A percentile compares a stretch with the other conserved stretches of the same genome.
phyloP scores from a whole-genome alignment of 768 basidiomycete genomes.

The Rhodosporidiobolus odoratus region DNA sequence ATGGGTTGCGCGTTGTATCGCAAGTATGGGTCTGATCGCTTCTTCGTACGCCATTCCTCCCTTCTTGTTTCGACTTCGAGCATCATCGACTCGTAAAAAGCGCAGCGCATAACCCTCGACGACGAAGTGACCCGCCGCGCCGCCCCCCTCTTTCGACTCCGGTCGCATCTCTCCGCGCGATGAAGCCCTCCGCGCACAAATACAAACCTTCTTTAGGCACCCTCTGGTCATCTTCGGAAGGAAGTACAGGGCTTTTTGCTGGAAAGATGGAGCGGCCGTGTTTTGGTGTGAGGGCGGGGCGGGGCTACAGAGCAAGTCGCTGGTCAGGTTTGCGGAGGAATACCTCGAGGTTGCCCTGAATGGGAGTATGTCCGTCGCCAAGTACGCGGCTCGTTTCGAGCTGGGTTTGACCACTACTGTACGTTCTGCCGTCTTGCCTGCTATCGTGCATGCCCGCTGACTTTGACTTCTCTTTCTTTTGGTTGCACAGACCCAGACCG shows the following conservation, averaged over 20 bases:
- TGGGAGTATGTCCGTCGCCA: slow-evolving; percentile 23
- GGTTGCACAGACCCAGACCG: slow-evolving; percentile 23
- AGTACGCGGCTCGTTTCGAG: slow-evolving; percentile 33
- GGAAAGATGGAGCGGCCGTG: slow-evolving; percentile 28
- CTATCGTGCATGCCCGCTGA: no score
- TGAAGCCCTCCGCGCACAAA: neutral
- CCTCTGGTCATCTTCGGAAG: slow-evolving; percentile 23
- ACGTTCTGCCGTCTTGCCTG: neutral
- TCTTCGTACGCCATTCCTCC: slow-evolving; percentile 6
- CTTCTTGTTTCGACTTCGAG: no score
- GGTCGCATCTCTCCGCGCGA: neutral
- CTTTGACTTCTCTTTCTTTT: no score
- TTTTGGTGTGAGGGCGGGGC: slow-evolving; percentile 24
- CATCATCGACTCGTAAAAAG: no score
- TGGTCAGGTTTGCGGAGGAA: slow-evolving; percentile 18
- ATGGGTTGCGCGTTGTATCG: slow-evolving; percentile 17
- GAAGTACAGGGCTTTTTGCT: slow-evolving; percentile 19
- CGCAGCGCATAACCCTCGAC: slow-evolving; percentile 25
- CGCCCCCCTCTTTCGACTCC: neutral
- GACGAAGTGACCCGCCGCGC: slow-evolving; percentile 1
- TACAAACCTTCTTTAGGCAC: slow-evolving; percentile 6
- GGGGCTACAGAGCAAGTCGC: slow-evolving; percentile 9
- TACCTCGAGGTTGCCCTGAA: slow-evolving; percentile 26
- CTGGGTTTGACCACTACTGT: slow-evolving; percentile 27
- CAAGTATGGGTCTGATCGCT: slow-evolving; percentile 20